Percentiles rank a stretch among this genome's conserved stretches.
These are phyloP conservation scores for Colletotrichum abscissum DNA, from an alignment of 2,329 filamentous ascomycete species.

Conservation along the genomic window DNA sequence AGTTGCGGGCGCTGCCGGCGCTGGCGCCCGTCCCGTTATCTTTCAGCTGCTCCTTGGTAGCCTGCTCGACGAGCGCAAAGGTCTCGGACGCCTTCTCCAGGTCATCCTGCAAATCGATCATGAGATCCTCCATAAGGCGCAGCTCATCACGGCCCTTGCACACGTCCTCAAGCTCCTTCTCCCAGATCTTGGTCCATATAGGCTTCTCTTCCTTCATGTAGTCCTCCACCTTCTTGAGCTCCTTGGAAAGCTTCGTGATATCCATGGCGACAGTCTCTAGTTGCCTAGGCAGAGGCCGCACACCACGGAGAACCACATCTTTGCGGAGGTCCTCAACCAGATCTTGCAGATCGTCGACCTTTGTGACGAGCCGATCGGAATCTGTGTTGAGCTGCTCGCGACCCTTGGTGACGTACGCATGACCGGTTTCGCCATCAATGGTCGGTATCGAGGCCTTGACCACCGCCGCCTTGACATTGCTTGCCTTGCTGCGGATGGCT, in stretches of 20 bases:
- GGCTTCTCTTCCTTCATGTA: conserved; percentile 93
- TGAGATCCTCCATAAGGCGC: conserved; percentile 95
- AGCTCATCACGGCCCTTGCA: conserved; percentile 96
- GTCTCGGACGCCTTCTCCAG: conserved; percentile 94
- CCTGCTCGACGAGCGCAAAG: conserved; percentile 94
- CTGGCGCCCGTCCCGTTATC: conserved; percentile 67
- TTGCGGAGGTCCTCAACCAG: conserved; percentile 96
- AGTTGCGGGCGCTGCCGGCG: conserved; percentile 63
- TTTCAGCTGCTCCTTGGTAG: conserved; percentile 97
- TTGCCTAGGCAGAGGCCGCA: conserved; percentile 89
- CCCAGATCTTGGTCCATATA: conserved; percentile 99
- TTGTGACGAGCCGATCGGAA: conserved; percentile 88
- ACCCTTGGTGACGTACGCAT: conserved; percentile 84
- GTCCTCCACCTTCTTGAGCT: conserved; percentile 94
- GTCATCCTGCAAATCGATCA: conserved; percentile 92
- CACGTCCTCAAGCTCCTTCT: conserved; percentile 94
- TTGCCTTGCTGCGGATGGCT: conserved; percentile 82
- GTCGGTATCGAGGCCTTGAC: conserved; percentile 77
- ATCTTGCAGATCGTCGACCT: conserved; percentile 97
- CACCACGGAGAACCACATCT: conserved; percentile 92
- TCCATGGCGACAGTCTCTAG: conserved; percentile 91
- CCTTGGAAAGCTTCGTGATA: conserved; percentile 81
- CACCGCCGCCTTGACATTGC: conserved; percentile 81
- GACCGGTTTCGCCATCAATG: conserved; percentile 81
- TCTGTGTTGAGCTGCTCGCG: conserved; percentile 90